Evolutionary conservation across 176 grass and related monocot species (phyloP), one percentile per base, ranked within the genome.

Genomic region (Bothriochloa decipiens): DNA sequence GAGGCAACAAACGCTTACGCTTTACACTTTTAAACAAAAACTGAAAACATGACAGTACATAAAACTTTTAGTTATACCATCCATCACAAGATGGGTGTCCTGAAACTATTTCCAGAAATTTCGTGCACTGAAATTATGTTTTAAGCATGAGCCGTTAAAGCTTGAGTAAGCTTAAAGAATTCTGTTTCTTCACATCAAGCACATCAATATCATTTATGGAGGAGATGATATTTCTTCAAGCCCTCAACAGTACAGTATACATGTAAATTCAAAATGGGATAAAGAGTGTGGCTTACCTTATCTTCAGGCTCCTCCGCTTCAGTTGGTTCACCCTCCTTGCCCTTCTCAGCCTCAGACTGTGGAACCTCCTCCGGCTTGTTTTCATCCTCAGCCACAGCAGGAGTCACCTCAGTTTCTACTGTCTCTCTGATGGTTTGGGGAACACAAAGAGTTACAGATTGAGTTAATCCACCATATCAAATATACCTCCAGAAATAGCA

Each of bases 281-380:
- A 46, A 65, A 73, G 10, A 69, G 7, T 1, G 14, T 5, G 4
- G 70, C 41, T 42, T 86, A 97, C 91, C 89, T 97, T 94, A 52
- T 92, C 87, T 79, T 97, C 91, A 46, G 83, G 75, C 72, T 89
- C 79, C 74, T 88, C 81, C 58, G 23, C 66, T 78, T 81, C 75
- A 50, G 69, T 78, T 60, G 27, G 75, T 1, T 82, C 86, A 11
- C 86, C 90, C 47, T 87, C 75, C 46, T 94, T 88, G 39, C 80
- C 77, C 66, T 72, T 84, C 55, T 81, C 82, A 75, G 33, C 85
- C 28, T 80, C 72, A 82, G 81, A 76, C 61, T 67, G 46, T 1
- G 33, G 49, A 3, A 67, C 65, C 6, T 88, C 92, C 40, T 85
- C 80, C 23, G 69, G 72, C 76, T 92, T 90, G 63, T 78, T 84